phyloP scores from a whole-genome alignment of 2,329 filamentous ascomycete species.

The Calonectria fujianensis region DNA sequence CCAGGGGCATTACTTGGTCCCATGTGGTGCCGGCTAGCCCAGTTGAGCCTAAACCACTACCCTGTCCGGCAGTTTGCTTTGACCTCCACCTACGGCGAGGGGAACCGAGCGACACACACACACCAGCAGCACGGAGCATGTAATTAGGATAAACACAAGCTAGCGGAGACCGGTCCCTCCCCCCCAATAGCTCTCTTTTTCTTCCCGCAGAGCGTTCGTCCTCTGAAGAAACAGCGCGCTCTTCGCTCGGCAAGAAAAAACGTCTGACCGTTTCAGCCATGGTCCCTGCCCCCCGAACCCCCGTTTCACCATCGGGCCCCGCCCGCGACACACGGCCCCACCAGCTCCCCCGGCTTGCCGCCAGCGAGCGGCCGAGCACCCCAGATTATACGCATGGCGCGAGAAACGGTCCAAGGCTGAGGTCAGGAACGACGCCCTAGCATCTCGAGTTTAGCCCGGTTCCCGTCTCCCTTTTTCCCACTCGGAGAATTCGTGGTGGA shows the following conservation, averaged over 20 bases:
- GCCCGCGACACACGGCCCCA: neutral
- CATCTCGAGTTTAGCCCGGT: neutral
- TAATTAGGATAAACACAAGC: conserved; percentile 15
- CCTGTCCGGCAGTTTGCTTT: conserved; percentile 28
- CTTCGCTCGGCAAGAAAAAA: conserved; percentile 19
- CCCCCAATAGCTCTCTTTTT: neutral
- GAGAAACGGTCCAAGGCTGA: neutral
- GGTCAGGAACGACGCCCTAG: neutral
- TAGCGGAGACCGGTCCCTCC: neutral
- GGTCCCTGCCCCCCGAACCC: neutral
- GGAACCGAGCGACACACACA: conserved; percentile 28
- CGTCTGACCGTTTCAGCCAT: conserved; percentile 33
- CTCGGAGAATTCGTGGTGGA: conserved; percentile 31
- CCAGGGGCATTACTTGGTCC: neutral
- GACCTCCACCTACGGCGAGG: neutral
- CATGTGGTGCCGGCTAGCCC: conserved; percentile 11
- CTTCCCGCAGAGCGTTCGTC: conserved; percentile 4
- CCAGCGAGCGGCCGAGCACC: conserved; percentile 8
- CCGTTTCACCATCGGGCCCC: conserved; percentile 27
- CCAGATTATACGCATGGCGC: conserved; percentile 14
- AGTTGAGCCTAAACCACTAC: neutral
- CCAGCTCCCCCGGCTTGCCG: conserved; percentile 2
- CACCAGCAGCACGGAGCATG: neutral
- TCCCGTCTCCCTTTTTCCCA: neutral
- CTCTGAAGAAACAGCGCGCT: conserved; percentile 9